A percentile compares a stretch with the other conserved stretches of the same genome.
phyloP scores from a whole-genome alignment of 441 rosid genomes.

The Populus trichocarpa region DNA sequence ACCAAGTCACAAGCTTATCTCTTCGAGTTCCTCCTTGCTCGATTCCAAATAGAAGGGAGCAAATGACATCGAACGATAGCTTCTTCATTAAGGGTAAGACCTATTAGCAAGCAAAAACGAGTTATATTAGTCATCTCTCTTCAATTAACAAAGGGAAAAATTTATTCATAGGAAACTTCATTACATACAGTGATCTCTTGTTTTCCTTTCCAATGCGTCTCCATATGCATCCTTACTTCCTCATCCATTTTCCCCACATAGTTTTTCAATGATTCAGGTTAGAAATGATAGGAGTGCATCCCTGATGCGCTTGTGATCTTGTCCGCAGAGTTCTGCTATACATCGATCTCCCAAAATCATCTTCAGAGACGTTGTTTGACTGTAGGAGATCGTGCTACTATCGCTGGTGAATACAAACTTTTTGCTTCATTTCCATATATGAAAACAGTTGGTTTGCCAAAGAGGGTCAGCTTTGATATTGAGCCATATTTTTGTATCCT shows the following conservation, averaged over 20 bases:
- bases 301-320: slow-evolving; percentile 45
- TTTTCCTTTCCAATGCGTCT: slow-evolving; percentile 39
- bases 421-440: slow-evolving; percentile 45
- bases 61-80: slow-evolving; percentile 49
- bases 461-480: slow-evolving; percentile 43
- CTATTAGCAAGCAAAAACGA: neutral
- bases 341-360: slow-evolving; percentile 33
- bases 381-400: slow-evolving; percentile 23
- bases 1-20: slow-evolving; percentile 26
- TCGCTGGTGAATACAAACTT: slow-evolving; percentile 43
- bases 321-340: slow-evolving; percentile 34
- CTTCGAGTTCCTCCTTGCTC: slow-evolving; percentile 36
- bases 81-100: slow-evolving; percentile 28
- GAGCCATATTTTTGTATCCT: slow-evolving; percentile 42
- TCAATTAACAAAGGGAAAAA: slow-evolving; percentile 15
- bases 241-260: slow-evolving; percentile 44
- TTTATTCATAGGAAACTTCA: neutral
- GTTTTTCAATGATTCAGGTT: slow-evolving; percentile 41
- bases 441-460: slow-evolving; percentile 43
- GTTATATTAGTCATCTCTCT: slow-evolving; percentile 1
- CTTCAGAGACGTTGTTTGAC: slow-evolving; percentile 29
- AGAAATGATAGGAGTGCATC: slow-evolving; percentile 39
- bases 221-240: slow-evolving; percentile 38
- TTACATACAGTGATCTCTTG: slow-evolving; percentile 31
- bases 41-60: slow-evolving; percentile 39